These are phyloP conservation scores for Coemansia sp. DNA, from an alignment of 192 early-diverging fungal genomes.

Conservation along the genomic window DNA sequence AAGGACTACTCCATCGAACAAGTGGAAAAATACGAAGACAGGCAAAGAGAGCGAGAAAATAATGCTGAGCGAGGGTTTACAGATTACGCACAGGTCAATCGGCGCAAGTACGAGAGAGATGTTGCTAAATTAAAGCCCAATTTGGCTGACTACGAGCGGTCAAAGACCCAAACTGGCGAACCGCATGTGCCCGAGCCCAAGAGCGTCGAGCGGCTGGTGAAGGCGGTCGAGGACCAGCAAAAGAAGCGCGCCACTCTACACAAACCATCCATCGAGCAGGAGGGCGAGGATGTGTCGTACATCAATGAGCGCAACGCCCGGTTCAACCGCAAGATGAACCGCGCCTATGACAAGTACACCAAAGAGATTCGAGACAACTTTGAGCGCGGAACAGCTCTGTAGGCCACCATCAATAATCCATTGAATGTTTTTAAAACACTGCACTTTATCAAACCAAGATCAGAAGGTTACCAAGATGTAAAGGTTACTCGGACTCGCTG, in stretches of 20 bases:
- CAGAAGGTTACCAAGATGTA: too few relatives aligned
- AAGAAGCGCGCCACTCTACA: conserved; percentile 54
- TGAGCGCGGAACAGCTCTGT: conserved; percentile 79
- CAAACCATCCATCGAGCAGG: conserved; percentile 50
- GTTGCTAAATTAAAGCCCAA: conserved; percentile 82
- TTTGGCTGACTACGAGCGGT: conserved; percentile 65
- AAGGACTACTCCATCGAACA: conserved; percentile 82
- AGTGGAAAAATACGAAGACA: conserved; percentile 74
- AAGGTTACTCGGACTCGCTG: too few relatives aligned
- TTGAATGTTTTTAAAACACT: too few relatives aligned
- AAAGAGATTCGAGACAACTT: conserved; percentile 86
- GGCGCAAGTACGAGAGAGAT: conserved; percentile 81
- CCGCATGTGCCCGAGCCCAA: conserved; percentile 56
- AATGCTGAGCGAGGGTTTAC: conserved; percentile 75
- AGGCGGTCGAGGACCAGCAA: conserved; percentile 73
- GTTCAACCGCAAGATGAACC: conserved; percentile 94
- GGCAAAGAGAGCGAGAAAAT: conserved; percentile 54
- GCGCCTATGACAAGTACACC: conserved; percentile 94
- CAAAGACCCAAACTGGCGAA: conserved; percentile 43
- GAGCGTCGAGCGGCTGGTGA: conserved; percentile 66
- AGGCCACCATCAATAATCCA: conserved; percentile 3
- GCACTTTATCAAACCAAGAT: too few relatives aligned
- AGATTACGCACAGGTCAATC: conserved; percentile 76
- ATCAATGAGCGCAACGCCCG: conserved; percentile 94
- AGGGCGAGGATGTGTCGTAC: conserved; percentile 87